A percentile compares a stretch with the other conserved stretches of the same genome.
Evolutionary conservation across 768 basidiomycete species (phyloP).

Genomic region (Lentinula guzmanii): DNA sequence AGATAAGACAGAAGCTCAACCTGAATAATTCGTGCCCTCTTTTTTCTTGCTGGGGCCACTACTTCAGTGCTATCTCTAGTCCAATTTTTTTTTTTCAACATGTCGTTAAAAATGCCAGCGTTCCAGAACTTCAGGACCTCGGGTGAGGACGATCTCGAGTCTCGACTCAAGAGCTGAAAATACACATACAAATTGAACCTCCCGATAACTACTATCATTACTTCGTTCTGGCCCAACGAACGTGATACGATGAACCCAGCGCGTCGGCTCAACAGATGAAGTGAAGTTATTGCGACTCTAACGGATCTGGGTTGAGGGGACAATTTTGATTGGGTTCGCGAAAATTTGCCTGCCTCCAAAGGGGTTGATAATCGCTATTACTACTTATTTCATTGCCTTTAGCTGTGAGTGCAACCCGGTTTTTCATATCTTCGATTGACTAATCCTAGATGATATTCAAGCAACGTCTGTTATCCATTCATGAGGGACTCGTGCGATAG

Average conservation of each 20-base stretch:
- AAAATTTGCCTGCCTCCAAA: slow-evolving; percentile 65
- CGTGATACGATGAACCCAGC: slow-evolving; percentile 89
- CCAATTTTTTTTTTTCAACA: background rate
- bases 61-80: background rate
- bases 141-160: slow-evolving; percentile 43
- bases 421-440: background rate
- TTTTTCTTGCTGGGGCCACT: no score
- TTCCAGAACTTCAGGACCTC: slow-evolving; percentile 79
- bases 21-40: no score
- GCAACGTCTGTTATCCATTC: background rate
- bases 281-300: slow-evolving; percentile 81
- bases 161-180: background rate
- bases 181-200: slow-evolving; percentile 1
- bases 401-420: background rate
- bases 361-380: slow-evolving; percentile 53
- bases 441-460: background rate
- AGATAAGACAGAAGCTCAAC: slow-evolving; percentile 22
- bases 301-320: slow-evolving; percentile 68
- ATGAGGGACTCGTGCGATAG: background rate
- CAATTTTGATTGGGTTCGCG: slow-evolving; percentile 74
- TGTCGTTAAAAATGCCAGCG: slow-evolving; percentile 41
- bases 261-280: slow-evolving; percentile 86
- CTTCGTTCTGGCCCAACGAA: slow-evolving; percentile 49
- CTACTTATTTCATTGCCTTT: background rate
- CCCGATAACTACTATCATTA: background rate